A percentile compares a stretch with the other conserved stretches of the same genome.
Evolutionary conservation across 2,329 filamentous ascomycete genomes (phyloP).

Genomic region (Diplodia mutila): DNA sequence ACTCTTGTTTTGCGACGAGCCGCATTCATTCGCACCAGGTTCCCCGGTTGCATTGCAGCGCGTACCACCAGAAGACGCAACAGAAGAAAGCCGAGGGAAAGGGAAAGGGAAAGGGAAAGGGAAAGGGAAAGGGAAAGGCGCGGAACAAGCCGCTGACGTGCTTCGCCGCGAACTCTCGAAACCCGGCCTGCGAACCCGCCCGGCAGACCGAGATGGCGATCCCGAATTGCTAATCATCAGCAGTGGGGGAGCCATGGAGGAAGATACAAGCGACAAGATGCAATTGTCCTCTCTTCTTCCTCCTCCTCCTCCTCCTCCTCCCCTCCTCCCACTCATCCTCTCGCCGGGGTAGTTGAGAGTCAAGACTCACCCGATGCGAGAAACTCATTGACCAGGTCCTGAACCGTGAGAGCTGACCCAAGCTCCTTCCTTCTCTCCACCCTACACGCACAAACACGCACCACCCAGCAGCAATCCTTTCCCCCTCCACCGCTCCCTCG

Average conservation of each 20-base stretch:
- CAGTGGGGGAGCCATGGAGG: background rate
- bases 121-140: background rate
- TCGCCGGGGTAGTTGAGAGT: background rate
- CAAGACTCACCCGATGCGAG: constrained; percentile 10
- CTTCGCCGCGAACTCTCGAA: background rate
- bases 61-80: background rate
- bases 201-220: background rate
- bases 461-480: background rate
- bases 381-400: constrained; percentile 2
- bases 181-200: background rate
- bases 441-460: background rate
- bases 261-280: background rate
- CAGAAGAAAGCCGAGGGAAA: background rate
- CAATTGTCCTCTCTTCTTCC: background rate
- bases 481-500: background rate
- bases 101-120: background rate
- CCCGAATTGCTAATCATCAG: constrained; percentile 20
- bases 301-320: background rate
- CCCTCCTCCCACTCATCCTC: background rate
- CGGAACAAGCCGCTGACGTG: background rate
- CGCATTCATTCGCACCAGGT: background rate
- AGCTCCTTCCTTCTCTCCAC: background rate
- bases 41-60: background rate
- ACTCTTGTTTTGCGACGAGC: background rate
- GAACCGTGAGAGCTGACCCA: constrained; percentile 9